Percentiles rank a stretch among this genome's conserved stretches.
phyloP scores from a whole-genome alignment of 2,329 filamentous ascomycete species.

The Dactylella cylindrospora region DNA sequence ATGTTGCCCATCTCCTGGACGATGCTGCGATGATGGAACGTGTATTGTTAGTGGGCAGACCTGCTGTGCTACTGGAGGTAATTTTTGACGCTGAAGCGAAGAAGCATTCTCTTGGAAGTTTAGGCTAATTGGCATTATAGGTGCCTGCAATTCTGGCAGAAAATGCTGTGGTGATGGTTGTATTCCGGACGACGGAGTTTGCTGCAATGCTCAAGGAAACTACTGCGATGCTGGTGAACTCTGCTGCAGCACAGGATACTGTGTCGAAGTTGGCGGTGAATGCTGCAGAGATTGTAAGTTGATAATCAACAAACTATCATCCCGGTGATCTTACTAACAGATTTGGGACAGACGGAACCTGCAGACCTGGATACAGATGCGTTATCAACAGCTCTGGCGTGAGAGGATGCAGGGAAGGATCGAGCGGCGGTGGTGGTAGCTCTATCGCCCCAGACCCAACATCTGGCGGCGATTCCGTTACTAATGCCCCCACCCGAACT shows the following conservation, averaged over 20 bases:
- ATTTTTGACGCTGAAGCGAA: not conserved
- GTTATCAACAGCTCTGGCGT: constrained; percentile 37
- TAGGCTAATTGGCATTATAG: constrained; percentile 12
- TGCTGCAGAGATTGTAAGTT: constrained; percentile 39
- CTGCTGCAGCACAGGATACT: constrained; percentile 38
- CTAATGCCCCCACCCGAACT: constrained; percentile 9
- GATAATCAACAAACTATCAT: not conserved
- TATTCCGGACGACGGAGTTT: constrained; percentile 7
- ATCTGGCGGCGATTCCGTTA: constrained; percentile 7
- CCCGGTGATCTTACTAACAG: not conserved
- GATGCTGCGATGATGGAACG: constrained; percentile 35
- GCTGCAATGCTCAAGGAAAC: constrained; percentile 19
- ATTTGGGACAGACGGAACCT: constrained; percentile 19
- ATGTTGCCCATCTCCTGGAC: constrained; percentile 27
- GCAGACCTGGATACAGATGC: constrained; percentile 33
- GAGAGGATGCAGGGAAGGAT: constrained; percentile 23
- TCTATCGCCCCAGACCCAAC: constrained; percentile 24
- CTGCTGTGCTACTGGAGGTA: constrained; percentile 35
- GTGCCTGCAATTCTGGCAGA: constrained; percentile 24
- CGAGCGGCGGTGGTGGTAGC: constrained; percentile 28
- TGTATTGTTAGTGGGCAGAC: constrained; percentile 27
- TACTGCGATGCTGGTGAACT: constrained; percentile 31
- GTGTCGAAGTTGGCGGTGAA: constrained; percentile 31
- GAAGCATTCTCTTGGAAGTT: not conserved
- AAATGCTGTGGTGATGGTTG: constrained; percentile 40